phyloP scores from a whole-genome alignment of 768 basidiomycete species.

The Xerocomellus dryophilus region DNA sequence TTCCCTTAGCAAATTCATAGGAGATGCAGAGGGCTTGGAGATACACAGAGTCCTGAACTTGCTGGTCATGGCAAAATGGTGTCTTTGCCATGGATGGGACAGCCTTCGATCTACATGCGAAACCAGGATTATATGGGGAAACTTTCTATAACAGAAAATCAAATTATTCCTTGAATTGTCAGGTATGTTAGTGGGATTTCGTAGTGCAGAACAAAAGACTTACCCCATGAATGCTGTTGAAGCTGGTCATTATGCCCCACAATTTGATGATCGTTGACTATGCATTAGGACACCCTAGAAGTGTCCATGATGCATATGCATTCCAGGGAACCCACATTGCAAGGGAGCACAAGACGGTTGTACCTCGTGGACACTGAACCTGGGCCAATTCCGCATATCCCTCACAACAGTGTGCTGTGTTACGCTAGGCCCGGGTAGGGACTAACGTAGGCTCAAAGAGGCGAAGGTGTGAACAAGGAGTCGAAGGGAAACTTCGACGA shows the following conservation, averaged over 20 bases:
- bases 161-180: not conserved
- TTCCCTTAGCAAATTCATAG: not conserved
- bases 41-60: not conserved
- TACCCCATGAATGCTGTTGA: not conserved
- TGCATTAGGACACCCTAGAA: constrained; percentile 27
- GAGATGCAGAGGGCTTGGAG: too few relatives aligned
- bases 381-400: not conserved
- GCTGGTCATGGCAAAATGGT: not conserved
- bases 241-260: constrained; percentile 25
- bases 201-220: not conserved
- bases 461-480: too few relatives aligned
- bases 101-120: not conserved
- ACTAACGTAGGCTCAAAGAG: too few relatives aligned
- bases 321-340: not conserved
- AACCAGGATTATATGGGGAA: too few relatives aligned
- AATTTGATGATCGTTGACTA: constrained; percentile 32
- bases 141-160: too few relatives aligned
- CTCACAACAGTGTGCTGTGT: not conserved
- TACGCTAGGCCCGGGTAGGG: too few relatives aligned
- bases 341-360: not conserved
- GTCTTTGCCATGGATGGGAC: constrained; percentile 2
- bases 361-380: not conserved
- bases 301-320: constrained; percentile 21
- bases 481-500: too few relatives aligned
- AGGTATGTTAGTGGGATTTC: not conserved